Conservation (phyloP, 208 protist genomes). For the Trypanosoma congolense region DNA sequence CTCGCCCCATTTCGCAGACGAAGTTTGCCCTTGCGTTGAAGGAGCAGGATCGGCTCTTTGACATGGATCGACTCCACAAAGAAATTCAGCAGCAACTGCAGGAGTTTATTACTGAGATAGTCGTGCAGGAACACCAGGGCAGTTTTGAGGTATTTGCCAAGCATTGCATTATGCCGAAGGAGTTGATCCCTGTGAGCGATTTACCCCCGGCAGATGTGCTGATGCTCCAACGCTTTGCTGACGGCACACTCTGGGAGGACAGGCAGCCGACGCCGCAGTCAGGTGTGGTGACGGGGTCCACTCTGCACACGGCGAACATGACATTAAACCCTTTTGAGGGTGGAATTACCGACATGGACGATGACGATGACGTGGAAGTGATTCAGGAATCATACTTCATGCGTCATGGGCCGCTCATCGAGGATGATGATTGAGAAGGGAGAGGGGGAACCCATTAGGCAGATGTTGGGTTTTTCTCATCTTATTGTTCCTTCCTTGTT, state of each 20-base stretch:
- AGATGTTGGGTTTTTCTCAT: neutral
- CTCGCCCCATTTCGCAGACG: slow-evolving; percentile 52
- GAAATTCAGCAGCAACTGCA: slow-evolving; percentile 56
- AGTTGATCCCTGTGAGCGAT: slow-evolving; percentile 29
- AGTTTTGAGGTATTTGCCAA: slow-evolving; percentile 62
- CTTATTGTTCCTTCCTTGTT: neutral
- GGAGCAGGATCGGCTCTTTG: slow-evolving; percentile 63
- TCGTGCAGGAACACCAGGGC: slow-evolving; percentile 77
- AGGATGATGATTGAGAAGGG: slow-evolving; percentile 52
- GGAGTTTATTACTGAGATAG: slow-evolving; percentile 65
- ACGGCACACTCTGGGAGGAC: slow-evolving; percentile 26
- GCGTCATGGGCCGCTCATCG: slow-evolving; percentile 79
- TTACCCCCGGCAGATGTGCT: slow-evolving; percentile 56
- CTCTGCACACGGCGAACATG: neutral
- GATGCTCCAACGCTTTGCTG: slow-evolving; percentile 57
- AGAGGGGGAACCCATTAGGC: neutral
- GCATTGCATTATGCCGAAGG: slow-evolving; percentile 58
- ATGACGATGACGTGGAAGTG: slow-evolving; percentile 82
- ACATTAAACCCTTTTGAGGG: slow-evolving; percentile 2
- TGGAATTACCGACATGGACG: slow-evolving; percentile 51
- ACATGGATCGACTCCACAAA: slow-evolving; percentile 53
- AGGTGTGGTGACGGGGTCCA: slow-evolving; percentile 7
- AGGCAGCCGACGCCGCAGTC: slow-evolving; percentile 1
- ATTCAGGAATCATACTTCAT: slow-evolving; percentile 75
- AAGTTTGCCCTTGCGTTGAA: slow-evolving; percentile 68